Evolutionary conservation across 2,329 filamentous ascomycete species (phyloP).

Genomic region (Pezicula carpinea): DNA sequence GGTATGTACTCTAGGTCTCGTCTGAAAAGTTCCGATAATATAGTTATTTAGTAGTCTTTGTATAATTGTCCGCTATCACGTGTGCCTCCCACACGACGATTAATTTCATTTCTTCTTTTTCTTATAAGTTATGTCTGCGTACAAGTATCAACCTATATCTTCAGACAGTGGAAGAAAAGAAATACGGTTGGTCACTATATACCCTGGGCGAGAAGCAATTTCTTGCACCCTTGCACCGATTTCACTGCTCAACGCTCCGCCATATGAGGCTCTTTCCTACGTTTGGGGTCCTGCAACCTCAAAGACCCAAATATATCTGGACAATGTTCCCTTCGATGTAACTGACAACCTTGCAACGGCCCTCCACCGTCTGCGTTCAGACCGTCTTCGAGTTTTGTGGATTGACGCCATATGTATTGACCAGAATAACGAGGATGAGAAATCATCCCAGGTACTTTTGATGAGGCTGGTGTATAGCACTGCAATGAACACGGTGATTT

Average conservation of each 20-base stretch:
- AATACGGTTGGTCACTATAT: too few relatives aligned
- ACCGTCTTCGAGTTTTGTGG: not conserved
- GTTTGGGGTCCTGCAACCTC: not conserved
- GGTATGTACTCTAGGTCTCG: too few relatives aligned
- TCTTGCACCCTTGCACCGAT: too few relatives aligned
- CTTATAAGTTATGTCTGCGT: too few relatives aligned
- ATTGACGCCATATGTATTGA: conserved; percentile 7
- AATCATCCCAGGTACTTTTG: conserved; percentile 1
- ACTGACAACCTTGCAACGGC: not conserved
- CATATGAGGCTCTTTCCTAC: not conserved
- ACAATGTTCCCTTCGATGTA: not conserved
- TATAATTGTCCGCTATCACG: too few relatives aligned
- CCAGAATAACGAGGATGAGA: conserved; percentile 2
- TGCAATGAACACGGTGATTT: not conserved
- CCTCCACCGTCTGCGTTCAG: not conserved
- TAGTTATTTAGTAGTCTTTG: too few relatives aligned
- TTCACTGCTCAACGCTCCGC: not conserved
- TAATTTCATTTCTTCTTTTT: too few relatives aligned
- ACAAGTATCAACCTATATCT: too few relatives aligned
- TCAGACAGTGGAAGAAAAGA: too few relatives aligned
- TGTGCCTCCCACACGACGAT: too few relatives aligned
- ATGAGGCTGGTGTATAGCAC: conserved; percentile 3
- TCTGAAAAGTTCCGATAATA: too few relatives aligned
- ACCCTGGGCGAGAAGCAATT: too few relatives aligned
- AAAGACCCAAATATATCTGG: not conserved